These are phyloP conservation scores for Phytopythium chamaehyphon DNA, from an alignment of 352 stramenopile genomes.

Conservation along the genomic window DNA sequence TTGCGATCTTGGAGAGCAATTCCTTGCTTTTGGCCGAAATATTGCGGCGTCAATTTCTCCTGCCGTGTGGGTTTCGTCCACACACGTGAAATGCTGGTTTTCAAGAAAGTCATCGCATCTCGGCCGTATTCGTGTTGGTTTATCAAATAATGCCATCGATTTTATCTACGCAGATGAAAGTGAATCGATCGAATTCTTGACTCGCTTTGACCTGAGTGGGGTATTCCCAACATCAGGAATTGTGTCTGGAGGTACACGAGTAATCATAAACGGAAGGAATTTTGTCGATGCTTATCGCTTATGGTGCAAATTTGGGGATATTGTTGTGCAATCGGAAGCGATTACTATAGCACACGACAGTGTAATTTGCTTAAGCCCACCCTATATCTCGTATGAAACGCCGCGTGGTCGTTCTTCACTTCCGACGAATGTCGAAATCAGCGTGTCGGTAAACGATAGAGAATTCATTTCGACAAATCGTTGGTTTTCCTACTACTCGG, in stretches of 20 bases:
- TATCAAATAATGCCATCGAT: constrained; percentile 57
- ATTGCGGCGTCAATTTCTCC: not conserved
- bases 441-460: constrained; percentile 67
- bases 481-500: constrained; percentile 44
- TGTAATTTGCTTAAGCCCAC: constrained; percentile 38
- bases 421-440: constrained; percentile 19
- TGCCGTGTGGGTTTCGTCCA: constrained; percentile 44
- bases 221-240: constrained; percentile 46
- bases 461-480: constrained; percentile 53
- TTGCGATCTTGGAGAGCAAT: constrained; percentile 31
- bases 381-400: constrained; percentile 13
- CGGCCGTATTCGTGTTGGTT: constrained; percentile 18
- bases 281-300: constrained; percentile 33
- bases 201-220: constrained; percentile 31
- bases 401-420: not conserved
- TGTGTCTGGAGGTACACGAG: constrained; percentile 42
- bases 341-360: constrained; percentile 18
- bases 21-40: not conserved
- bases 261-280: constrained; percentile 49
- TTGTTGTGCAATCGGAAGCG: constrained; percentile 17
- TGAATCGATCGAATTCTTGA: constrained; percentile 20
- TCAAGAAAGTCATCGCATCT: constrained; percentile 17
- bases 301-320: constrained; percentile 66
- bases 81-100: constrained; percentile 45
- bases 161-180: constrained; percentile 13